Evolutionary conservation across 192 early-diverging fungal species (phyloP).

Genomic region (Mycoemilia scoparia): DNA sequence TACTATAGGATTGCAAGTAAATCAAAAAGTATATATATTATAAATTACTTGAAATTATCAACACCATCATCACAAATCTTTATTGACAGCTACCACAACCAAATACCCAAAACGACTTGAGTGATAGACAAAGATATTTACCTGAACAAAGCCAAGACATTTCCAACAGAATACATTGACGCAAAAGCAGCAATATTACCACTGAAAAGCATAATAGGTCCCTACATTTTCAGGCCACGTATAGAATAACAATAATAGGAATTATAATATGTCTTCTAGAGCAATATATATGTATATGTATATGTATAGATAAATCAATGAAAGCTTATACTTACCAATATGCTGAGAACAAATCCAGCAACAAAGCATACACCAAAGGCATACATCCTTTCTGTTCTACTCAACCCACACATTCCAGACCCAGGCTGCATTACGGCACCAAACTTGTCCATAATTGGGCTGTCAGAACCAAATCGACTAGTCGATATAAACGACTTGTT

Average conservation of each 20-base stretch:
- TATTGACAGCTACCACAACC: too few relatives aligned
- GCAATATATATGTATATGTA: too few relatives aligned
- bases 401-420: too few relatives aligned
- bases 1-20: constrained; percentile 36
- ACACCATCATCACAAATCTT: too few relatives aligned
- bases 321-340: constrained; percentile 34
- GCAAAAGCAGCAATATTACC: constrained; percentile 62
- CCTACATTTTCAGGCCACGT: constrained; percentile 26
- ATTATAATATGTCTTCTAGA: too few relatives aligned
- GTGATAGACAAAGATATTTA: constrained; percentile 20
- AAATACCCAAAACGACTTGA: background rate
- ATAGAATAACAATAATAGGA: background rate
- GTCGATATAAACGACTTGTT: too few relatives aligned
- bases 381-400: constrained; percentile 21
- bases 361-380: constrained; percentile 47
- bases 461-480: too few relatives aligned
- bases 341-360: constrained; percentile 56
- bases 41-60: constrained; percentile 1
- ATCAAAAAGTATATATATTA: background rate
- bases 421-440: too few relatives aligned
- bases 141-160: constrained; percentile 67
- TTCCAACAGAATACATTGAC: constrained; percentile 77
- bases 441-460: too few relatives aligned
- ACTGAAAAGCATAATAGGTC: constrained; percentile 30
- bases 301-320: background rate